These are phyloP conservation scores for Cytospora chrysosperma DNA, from an alignment of 2,329 filamentous ascomycete species.

Conservation along the genomic window DNA sequence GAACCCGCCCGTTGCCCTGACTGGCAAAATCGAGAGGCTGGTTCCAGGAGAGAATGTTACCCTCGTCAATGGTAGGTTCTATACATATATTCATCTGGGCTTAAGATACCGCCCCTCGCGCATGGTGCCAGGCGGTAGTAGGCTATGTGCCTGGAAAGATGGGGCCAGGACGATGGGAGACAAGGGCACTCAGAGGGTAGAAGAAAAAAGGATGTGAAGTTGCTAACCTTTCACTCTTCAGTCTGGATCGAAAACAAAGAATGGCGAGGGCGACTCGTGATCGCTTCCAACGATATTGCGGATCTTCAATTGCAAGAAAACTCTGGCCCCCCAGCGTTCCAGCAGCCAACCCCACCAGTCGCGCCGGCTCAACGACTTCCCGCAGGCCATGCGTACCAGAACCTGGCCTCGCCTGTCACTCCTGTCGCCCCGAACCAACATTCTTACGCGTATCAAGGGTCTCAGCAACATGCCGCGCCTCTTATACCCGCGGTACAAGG, in stretches of 20 bases:
- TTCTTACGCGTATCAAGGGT: neutral
- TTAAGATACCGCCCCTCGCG: neutral
- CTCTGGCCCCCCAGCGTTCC: conserved; percentile 2
- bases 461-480: conserved; percentile 14
- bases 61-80: conserved; percentile 7
- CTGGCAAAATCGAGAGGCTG: conserved; percentile 22
- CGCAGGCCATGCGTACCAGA: neutral
- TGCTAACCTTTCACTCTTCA: neutral
- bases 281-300: conserved; percentile 20
- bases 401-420: conserved; percentile 8
- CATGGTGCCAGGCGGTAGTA: neutral
- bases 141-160: neutral
- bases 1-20: conserved; percentile 21
- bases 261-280: conserved; percentile 12
- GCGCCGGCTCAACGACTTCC: conserved; percentile 8
- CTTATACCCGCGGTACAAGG: conserved; percentile 25
- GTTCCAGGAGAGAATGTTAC: conserved; percentile 20
- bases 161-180: neutral
- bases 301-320: conserved; percentile 19
- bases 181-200: neutral
- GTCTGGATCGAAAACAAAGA: conserved; percentile 21
- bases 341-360: conserved; percentile 9
- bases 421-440: conserved; percentile 5
- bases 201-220: neutral
- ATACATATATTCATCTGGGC: neutral